phyloP scores from a whole-genome alignment of 306 rosid genomes.

The Crotalaria pallida region DNA sequence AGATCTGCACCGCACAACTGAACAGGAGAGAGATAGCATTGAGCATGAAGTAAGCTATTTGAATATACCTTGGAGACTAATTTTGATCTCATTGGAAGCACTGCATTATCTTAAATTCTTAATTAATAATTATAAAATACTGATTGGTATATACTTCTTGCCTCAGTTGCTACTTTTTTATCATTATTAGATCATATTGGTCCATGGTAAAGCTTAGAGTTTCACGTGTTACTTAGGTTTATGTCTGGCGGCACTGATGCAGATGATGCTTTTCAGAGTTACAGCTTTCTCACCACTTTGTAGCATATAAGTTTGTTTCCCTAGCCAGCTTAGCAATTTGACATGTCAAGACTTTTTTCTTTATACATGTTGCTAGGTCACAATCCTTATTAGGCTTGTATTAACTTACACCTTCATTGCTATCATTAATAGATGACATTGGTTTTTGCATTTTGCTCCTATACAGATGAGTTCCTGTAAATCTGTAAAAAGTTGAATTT shows the following conservation, averaged over 20 bases:
- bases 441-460: background rate
- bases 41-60: constrained; percentile 80
- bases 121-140: constrained; percentile 9
- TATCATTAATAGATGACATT: background rate
- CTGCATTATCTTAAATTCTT: background rate
- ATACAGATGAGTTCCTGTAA: background rate
- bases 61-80: constrained; percentile 1
- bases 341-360: background rate
- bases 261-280: no score
- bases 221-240: background rate
- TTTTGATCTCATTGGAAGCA: constrained; percentile 9
- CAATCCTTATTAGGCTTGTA: background rate
- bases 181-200: background rate
- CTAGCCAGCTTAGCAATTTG: background rate
- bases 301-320: constrained; percentile 1
- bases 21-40: constrained; percentile 91
- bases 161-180: background rate
- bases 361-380: background rate
- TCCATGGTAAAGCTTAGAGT: background rate
- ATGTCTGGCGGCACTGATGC: background rate
- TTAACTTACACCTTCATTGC: background rate
- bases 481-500: background rate
- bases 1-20: constrained; percentile 88
- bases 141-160: background rate
- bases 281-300: background rate